Evolutionary conservation across 768 basidiomycete genomes (phyloP).

Genomic region (Russula emetica): DNA sequence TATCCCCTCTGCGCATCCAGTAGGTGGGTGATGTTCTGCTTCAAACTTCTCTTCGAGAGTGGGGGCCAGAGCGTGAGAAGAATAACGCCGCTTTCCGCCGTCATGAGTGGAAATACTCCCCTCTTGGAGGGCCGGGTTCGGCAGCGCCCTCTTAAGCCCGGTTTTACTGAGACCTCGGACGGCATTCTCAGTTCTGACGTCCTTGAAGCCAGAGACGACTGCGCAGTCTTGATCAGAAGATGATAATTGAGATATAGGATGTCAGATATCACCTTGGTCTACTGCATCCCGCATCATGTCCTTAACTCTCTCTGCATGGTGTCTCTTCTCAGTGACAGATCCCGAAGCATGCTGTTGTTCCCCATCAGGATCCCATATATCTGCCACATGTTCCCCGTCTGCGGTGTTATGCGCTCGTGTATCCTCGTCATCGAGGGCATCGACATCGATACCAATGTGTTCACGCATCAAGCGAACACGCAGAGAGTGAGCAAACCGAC

Average conservation of each 20-base stretch:
- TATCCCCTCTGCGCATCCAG: slow-evolving; percentile 15
- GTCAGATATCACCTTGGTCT: slow-evolving; percentile 45
- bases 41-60: slow-evolving; percentile 66
- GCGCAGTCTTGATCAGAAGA: slow-evolving; percentile 16
- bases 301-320: slow-evolving; percentile 28
- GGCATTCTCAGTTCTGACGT: slow-evolving; percentile 37
- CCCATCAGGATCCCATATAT: slow-evolving; percentile 68
- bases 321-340: slow-evolving; percentile 37
- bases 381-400: slow-evolving; percentile 47
- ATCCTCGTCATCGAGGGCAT: slow-evolving; percentile 75
- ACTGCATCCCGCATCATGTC: slow-evolving; percentile 27
- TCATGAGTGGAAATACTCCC: slow-evolving; percentile 52
- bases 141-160: slow-evolving; percentile 40
- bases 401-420: slow-evolving; percentile 52
- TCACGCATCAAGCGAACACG: slow-evolving; percentile 94
- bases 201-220: slow-evolving; percentile 43
- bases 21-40: slow-evolving; percentile 36
- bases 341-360: slow-evolving; percentile 54
- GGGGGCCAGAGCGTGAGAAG: slow-evolving; percentile 60
- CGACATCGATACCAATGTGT: slow-evolving; percentile 93
- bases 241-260: background rate
- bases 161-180: slow-evolving; percentile 41
- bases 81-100: slow-evolving; percentile 49
- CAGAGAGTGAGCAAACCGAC: slow-evolving; percentile 92
- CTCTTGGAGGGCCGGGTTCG: slow-evolving; percentile 45